phyloP scores from a whole-genome alignment of 305 asterid genomes.

The Fraxinus albicans region DNA sequence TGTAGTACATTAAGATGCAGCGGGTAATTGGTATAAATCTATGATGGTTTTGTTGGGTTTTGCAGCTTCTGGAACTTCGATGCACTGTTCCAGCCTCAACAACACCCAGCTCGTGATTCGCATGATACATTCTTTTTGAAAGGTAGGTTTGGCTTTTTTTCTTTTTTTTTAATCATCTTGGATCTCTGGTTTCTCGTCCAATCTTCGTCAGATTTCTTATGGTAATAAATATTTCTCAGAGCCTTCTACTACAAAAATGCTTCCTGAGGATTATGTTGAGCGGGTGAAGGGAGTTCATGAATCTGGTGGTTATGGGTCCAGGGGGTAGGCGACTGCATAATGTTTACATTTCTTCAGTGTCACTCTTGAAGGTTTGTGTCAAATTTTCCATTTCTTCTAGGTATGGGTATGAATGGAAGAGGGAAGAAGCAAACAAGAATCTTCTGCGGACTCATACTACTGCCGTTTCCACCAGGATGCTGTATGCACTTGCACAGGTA shows the following conservation, averaged over 20 bases:
- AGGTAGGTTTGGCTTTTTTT: constrained; percentile 44
- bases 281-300: constrained; percentile 82
- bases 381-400: constrained; percentile 35
- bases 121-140: constrained; percentile 90
- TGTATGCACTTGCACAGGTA: constrained; percentile 88
- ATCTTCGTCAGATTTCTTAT: constrained; percentile 21
- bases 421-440: constrained; percentile 94
- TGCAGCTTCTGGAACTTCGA: constrained; percentile 97
- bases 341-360: neutral
- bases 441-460: constrained; percentile 97
- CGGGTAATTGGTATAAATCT: constrained; percentile 15
- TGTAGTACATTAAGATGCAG: neutral
- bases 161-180: constrained; percentile 3
- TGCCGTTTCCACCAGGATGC: constrained; percentile 96
- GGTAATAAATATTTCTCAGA: constrained; percentile 38
- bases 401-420: constrained; percentile 90
- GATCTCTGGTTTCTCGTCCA: constrained; percentile 7
- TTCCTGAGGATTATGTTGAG: constrained; percentile 93
- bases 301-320: constrained; percentile 87
- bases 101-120: constrained; percentile 98
- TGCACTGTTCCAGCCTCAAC: constrained; percentile 96
- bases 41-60: constrained; percentile 7
- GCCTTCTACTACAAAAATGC: constrained; percentile 73
- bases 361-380: constrained; percentile 16
- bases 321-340: constrained; percentile 59